Conservation (phyloP, 2,329 filamentous ascomycete species). For the Aspergillus viridinutans region DNA sequence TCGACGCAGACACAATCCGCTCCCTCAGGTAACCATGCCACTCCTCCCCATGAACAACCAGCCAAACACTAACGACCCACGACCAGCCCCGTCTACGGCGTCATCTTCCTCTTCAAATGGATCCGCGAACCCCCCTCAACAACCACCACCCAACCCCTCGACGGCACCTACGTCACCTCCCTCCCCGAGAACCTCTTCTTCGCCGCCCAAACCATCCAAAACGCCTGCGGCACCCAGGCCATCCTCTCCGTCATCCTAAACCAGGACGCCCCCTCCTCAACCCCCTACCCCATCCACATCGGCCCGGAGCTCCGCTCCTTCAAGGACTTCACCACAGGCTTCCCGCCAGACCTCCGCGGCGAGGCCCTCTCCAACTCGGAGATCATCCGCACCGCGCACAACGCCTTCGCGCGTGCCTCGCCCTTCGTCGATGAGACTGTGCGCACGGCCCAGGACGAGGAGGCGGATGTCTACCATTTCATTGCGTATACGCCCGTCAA, state of each 20-base stretch:
- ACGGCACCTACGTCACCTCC: slow-evolving; percentile 74
- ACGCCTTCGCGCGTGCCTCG: slow-evolving; percentile 80
- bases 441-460: slow-evolving; percentile 64
- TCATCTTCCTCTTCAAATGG: slow-evolving; percentile 98
- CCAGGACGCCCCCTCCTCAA: slow-evolving; percentile 49
- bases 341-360: slow-evolving; percentile 71
- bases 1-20: slow-evolving; percentile 64
- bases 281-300: slow-evolving; percentile 56
- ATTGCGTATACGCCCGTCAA: slow-evolving; percentile 86
- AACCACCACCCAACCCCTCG: slow-evolving; percentile 58
- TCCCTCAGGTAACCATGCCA: slow-evolving; percentile 36
- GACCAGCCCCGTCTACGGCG: slow-evolving; percentile 74
- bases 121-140: slow-evolving; percentile 49
- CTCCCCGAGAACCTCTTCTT: slow-evolving; percentile 83
- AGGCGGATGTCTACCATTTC: slow-evolving; percentile 89
- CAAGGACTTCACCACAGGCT: slow-evolving; percentile 80
- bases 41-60: slow-evolving; percentile 3
- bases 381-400: slow-evolving; percentile 74
- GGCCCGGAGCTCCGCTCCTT: slow-evolving; percentile 69
- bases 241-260: slow-evolving; percentile 89
- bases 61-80: background rate
- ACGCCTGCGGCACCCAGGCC: slow-evolving; percentile 95
- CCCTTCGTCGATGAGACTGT: slow-evolving; percentile 92
- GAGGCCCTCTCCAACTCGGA: slow-evolving; percentile 68
- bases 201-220: slow-evolving; percentile 95